Percentiles rank a stretch among this genome's conserved stretches.
Conservation (phyloP, 2,329 filamentous ascomycete genomes). For the Aspergillus amoenus region DNA sequence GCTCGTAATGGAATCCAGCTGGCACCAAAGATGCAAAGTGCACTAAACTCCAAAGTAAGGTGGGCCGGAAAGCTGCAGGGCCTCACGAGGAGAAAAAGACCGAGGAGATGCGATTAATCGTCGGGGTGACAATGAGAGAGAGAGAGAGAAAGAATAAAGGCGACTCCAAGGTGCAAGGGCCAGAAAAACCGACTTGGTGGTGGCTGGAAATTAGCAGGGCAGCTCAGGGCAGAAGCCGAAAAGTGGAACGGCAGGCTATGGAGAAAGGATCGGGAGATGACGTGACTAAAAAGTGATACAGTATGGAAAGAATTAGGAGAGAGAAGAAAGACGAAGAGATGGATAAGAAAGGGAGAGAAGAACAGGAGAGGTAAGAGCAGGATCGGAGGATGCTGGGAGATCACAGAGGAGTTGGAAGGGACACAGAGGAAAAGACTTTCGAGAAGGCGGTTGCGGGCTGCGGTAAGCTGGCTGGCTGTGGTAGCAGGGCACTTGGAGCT, state of each 20-base stretch:
- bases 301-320: conserved; percentile 13
- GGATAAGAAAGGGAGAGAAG: conserved; percentile 21
- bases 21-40: conserved; percentile 15
- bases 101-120: conserved; percentile 22
- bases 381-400: conserved; percentile 5
- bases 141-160: conserved; percentile 20
- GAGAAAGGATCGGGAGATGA: conserved; percentile 17
- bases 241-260: conserved; percentile 11
- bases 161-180: conserved; percentile 14
- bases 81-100: conserved; percentile 18
- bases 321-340: conserved; percentile 18
- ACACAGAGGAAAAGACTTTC: conserved; percentile 16
- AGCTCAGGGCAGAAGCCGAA: conserved; percentile 23
- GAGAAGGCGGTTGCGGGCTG: conserved; percentile 5
- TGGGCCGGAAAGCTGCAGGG: conserved; percentile 17
- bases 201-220: conserved; percentile 37
- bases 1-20: conserved; percentile 14
- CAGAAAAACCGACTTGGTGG: conserved; percentile 16
- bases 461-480: no score
- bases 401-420: conserved; percentile 5
- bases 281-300: conserved; percentile 16
- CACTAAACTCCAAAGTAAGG: conserved; percentile 17
- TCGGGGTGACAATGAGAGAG: conserved; percentile 18
- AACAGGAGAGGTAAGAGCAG: conserved; percentile 22
- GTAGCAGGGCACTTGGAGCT: neutral